A percentile compares a stretch with the other conserved stretches of the same genome.
phyloP scores from a whole-genome alignment of 176 grass and related monocot species.

The Eleusine indica region DNA sequence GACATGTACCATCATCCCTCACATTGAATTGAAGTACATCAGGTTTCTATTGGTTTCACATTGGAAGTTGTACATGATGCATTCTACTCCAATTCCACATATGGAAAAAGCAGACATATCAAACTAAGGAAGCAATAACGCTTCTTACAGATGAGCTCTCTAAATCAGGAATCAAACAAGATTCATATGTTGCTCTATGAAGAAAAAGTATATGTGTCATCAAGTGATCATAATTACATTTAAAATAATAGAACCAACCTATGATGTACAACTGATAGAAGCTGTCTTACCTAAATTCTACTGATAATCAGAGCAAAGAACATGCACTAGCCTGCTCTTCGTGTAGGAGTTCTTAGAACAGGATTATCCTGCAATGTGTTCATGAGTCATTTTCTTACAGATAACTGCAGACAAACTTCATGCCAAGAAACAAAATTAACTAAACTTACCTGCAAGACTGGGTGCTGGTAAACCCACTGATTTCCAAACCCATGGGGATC shows the following conservation, averaged over 20 bases:
- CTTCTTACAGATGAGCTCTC: neutral
- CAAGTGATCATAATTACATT: conserved; percentile 1
- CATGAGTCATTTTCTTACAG: conserved; percentile 32
- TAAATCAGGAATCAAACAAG: neutral
- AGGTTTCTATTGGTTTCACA: neutral
- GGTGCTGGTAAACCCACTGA: conserved; percentile 89
- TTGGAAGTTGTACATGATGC: neutral
- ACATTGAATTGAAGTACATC: neutral
- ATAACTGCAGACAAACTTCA: neutral
- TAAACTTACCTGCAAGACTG: conserved; percentile 70
- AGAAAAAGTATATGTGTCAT: neutral
- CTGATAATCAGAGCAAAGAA: conserved; percentile 33
- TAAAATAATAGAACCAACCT: neutral
- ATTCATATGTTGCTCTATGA: conserved; percentile 2
- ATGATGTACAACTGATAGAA: conserved; percentile 15
- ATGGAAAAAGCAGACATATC: conserved; percentile 11
- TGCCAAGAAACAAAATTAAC: conserved; percentile 11
- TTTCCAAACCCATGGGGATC: conserved; percentile 72
- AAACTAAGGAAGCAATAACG: conserved; percentile 19
- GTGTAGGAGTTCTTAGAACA: conserved; percentile 51
- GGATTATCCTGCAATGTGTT: conserved; percentile 62
- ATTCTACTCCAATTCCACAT: conserved; percentile 14
- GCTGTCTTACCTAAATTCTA: conserved; percentile 47
- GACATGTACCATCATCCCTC: neutral
- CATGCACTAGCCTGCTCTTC: conserved; percentile 59